phyloP scores from a whole-genome alignment of 73 alveolate species.

The Paramecium caudatum region DNA sequence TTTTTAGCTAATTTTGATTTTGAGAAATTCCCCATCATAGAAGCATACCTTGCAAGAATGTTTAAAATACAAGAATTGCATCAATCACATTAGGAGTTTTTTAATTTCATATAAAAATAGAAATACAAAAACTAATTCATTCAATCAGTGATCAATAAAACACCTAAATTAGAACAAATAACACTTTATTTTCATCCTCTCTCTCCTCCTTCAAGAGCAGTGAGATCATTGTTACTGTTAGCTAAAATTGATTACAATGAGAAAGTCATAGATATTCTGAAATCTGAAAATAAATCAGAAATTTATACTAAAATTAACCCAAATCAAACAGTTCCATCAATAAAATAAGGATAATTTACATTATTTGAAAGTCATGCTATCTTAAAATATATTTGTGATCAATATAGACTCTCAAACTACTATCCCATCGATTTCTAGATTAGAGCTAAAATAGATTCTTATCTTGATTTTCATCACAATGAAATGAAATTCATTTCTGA shows the following conservation, averaged over 20 bases:
- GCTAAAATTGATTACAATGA: not conserved
- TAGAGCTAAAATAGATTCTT: conserved; percentile 61
- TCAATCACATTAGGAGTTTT: not conserved
- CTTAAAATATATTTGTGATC: conserved; percentile 62
- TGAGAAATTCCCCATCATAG: conserved; percentile 49
- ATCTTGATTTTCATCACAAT: conserved; percentile 71
- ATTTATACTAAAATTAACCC: conserved; percentile 63
- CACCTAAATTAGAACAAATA: conserved; percentile 18
- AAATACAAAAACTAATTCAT: conserved; percentile 12
- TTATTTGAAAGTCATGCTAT: conserved; percentile 73
- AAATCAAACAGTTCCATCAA: conserved; percentile 62
- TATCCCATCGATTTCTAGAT: conserved; percentile 50
- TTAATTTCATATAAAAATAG: conserved; percentile 3
- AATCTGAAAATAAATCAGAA: conserved; percentile 39
- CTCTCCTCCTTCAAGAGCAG: conserved; percentile 62
- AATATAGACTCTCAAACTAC: not conserved
- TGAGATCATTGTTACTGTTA: conserved; percentile 12
- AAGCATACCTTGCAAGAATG: conserved; percentile 44
- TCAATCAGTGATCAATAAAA: conserved; percentile 5
- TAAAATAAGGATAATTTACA: conserved; percentile 54
- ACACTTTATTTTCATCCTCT: conserved; percentile 49
- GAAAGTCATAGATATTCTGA: conserved; percentile 21
- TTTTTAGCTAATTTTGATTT: conserved; percentile 44
- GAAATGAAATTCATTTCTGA: conserved; percentile 36
- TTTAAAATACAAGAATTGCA: conserved; percentile 26